Conservation (phyloP, 2,329 filamentous ascomycete species). For the Calonectria montana region DNA sequence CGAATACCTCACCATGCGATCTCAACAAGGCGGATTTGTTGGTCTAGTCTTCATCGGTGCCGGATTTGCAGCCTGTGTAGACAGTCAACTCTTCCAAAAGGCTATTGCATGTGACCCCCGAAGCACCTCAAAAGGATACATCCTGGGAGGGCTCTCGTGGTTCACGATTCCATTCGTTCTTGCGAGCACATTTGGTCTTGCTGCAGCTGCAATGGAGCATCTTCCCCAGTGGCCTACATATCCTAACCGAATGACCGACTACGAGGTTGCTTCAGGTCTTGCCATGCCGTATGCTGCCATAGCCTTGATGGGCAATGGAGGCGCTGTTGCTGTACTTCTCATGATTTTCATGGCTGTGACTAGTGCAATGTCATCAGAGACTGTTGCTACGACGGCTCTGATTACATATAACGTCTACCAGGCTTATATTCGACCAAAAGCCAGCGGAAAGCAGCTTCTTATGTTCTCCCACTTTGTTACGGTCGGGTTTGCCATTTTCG, state of each 20-base stretch:
- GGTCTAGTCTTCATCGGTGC: constrained; percentile 21
- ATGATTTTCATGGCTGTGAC: constrained; percentile 79
- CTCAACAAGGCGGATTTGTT: constrained; percentile 15
- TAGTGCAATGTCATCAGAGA: constrained; percentile 21
- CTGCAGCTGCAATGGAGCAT: constrained; percentile 79
- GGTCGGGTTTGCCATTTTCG: constrained; percentile 84
- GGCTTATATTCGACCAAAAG: constrained; percentile 14
- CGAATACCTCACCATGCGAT: constrained; percentile 21
- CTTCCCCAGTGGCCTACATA: constrained; percentile 78
- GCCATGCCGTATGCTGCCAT: constrained; percentile 85
- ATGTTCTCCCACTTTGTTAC: constrained; percentile 77
- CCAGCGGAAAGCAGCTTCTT: constrained; percentile 11
- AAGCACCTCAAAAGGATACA: constrained; percentile 86
- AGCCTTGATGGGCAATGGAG: constrained; percentile 80
- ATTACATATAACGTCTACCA: constrained; percentile 22
- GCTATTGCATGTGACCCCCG: constrained; percentile 86
- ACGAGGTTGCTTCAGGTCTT: constrained; percentile 81
- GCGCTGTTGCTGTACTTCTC: constrained; percentile 79
- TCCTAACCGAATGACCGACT: constrained; percentile 74
- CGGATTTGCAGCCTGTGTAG: constrained; percentile 14
- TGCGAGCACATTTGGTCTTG: constrained; percentile 85
- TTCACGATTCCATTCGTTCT: constrained; percentile 89
- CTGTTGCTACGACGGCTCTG: constrained; percentile 12
- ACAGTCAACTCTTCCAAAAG: constrained; percentile 56
- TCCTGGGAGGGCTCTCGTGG: constrained; percentile 84